Base-by-base conservation (phyloP, 352 stramenopile genomes). In the Phytopythium mirpurense region DNA sequence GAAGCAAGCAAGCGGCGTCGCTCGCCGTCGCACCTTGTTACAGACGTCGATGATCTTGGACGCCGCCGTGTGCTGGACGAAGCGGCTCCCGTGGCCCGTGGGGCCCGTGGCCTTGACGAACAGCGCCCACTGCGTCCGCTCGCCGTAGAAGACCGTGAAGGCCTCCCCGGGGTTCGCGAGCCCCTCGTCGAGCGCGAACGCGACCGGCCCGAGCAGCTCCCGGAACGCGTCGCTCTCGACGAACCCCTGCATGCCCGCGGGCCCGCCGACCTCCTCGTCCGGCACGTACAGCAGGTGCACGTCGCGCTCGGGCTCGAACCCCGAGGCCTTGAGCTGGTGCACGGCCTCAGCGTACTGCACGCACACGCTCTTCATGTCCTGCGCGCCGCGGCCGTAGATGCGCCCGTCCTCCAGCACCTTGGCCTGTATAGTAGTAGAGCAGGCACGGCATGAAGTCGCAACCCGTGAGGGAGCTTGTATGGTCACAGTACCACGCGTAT, bases 361-460 rank as follows among this genome's bases (percentile, higher is more conserved):
- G 52, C 86, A 96, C 5, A 98, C 95, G 67, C 88, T 95, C 65
- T 98, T 98, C 93, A 98, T 98, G 64, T 98, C 95, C 65, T 98
- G 95, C 5, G 89, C 73, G 11, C 95, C 95, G 42, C 93, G 81
- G 31, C 90, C 93, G 67, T 97, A 97, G 59, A 98, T 97, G 48
- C 79, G 83, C 9, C 86, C 91, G 60, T 98, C 82, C 49, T 96
- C 83, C 21, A 87, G 65, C 18, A 96, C 68, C 14, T 84, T 94
- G 5, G 65, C 72, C 78, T 32, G 18, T 34, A n/a, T 42, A 3
- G 14, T 5, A 2, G 14, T 10, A 23, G n/a, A 5, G 29, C 5
- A 32, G 29, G 29, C 5, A 32, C 29, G 29, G 29, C 5, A 27
- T 26, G 3, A 4, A 26, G 0, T 29, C 6, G 5, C 16, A 27